Base-by-base conservation (phyloP, 345 rosid species). In the Sisymbrium irio region DNA sequence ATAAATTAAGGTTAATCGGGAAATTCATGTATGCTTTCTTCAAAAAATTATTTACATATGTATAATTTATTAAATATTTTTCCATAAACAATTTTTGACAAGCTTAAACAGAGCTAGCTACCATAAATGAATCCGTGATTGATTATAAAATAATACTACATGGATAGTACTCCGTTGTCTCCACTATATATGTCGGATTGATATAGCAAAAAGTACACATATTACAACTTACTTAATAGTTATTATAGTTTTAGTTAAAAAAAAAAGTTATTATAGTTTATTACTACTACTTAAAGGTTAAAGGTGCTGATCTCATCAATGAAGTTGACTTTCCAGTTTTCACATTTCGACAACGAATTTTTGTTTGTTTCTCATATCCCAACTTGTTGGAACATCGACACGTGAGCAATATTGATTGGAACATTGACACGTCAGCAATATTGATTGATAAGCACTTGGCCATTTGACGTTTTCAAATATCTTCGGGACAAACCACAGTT, bases 341-440 rank as follows among this genome's bases (percentile, higher is more conserved):
- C 62, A 50, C 37, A 60, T 74, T 6, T 14, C 10, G 56, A 60
- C 40, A 60, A 9, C 4, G 47, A 59, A 50, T 32, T 60, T 30
- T 1, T 60, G 57, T 50, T 10, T 60, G n/a, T 67, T 67, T 59
- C 15, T 60, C 67, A 67, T 30, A 75, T 75, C 74, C 78, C 78
- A 67, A 75, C 68, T 60, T 59, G 63, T 75, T 40, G 78, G 78
- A 75, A 49, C 19, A 3, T 49, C 51, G 19, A 30, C 64, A 54
- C 77, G 63, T 62, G 63, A 22, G 36, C 36, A 33, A 33, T 1
- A 33, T 33, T 7, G 25, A 33, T 72, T 14, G 70, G 64, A 54
- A 53, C 12, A 4, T 40, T 41, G 35, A 32, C 68, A 60, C 78
- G 68, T 67, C 73, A 33, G 46, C 53, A 22, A 40, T 41, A 75